phyloP scores from a whole-genome alignment of 108 stramenopile species.

The Nitzschia inconspicua region DNA sequence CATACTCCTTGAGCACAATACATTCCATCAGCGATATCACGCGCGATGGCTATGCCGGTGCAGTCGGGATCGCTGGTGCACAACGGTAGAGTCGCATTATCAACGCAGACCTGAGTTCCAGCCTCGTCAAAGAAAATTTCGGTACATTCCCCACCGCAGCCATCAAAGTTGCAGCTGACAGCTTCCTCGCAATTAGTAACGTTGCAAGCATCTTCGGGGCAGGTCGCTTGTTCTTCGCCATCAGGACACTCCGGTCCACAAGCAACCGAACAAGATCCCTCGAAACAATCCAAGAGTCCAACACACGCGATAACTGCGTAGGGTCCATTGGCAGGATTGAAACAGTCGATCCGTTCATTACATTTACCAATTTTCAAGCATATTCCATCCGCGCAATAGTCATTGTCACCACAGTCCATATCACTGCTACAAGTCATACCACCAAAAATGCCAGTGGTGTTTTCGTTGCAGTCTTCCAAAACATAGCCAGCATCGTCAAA shows the following conservation, averaged over 20 bases:
- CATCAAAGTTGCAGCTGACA: conserved; percentile 6
- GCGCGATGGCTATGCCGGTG: neutral
- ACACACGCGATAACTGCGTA: conserved; percentile 11
- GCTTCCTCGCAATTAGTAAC: conserved; percentile 3
- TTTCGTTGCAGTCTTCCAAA: too few relatives aligned
- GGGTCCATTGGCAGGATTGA: conserved; percentile 8
- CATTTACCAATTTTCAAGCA: neutral
- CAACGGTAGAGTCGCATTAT: neutral
- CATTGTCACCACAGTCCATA: neutral
- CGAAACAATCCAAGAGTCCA: conserved; percentile 4
- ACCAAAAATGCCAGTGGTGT: neutral
- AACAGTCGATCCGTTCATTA: neutral
- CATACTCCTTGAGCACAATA: conserved; percentile 24
- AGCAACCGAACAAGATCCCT: neutral
- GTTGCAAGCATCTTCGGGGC: conserved; percentile 6
- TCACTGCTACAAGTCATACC: neutral
- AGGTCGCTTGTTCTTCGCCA: neutral
- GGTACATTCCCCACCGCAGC: conserved; percentile 20
- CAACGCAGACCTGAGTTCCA: conserved; percentile 7
- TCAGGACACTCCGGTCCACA: conserved; percentile 3
- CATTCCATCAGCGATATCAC: conserved; percentile 1
- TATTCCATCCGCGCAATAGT: conserved; percentile 8
- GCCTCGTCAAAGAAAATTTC: conserved; percentile 17
- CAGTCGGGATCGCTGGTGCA: too few relatives aligned
- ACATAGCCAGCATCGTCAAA: neutral